Evolutionary conservation across 2,329 filamentous ascomycete genomes (phyloP).

Genomic region (Aspergillus fumigatiaffinis): DNA sequence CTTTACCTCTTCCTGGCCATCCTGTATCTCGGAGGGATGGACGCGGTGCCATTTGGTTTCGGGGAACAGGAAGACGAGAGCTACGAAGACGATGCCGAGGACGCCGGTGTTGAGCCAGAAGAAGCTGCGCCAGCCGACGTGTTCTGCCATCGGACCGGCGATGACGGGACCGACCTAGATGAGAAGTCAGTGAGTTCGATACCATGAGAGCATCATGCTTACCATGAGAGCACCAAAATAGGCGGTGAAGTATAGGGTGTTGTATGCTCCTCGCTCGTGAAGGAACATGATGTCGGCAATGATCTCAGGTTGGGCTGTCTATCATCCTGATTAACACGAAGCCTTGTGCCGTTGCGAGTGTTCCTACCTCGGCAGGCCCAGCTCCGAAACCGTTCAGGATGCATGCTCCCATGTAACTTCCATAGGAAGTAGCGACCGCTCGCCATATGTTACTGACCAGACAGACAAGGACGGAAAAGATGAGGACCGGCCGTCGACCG

Average conservation of each 20-base stretch:
- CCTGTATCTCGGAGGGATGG: slow-evolving; percentile 24
- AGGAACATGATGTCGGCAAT: slow-evolving; percentile 65
- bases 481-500: slow-evolving; percentile 52
- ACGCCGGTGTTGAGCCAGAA: slow-evolving; percentile 63
- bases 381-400: slow-evolving; percentile 61
- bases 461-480: slow-evolving; percentile 51
- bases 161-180: slow-evolving; percentile 49
- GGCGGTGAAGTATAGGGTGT: slow-evolving; percentile 58
- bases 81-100: slow-evolving; percentile 47
- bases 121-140: slow-evolving; percentile 58
- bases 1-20: background rate
- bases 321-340: background rate
- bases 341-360: background rate
- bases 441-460: slow-evolving; percentile 55
- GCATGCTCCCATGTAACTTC: slow-evolving; percentile 61
- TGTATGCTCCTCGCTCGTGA: slow-evolving; percentile 61
- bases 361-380: slow-evolving; percentile 52
- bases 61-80: slow-evolving; percentile 58
- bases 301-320: slow-evolving; percentile 58
- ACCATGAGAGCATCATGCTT: background rate
- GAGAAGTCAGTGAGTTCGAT: background rate
- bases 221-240: slow-evolving; percentile 63
- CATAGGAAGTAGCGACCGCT: slow-evolving; percentile 55
- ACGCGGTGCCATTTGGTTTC: slow-evolving; percentile 58
- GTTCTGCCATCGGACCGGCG: slow-evolving; percentile 57